Conservation (phyloP, 2,329 filamentous ascomycete genomes). For the Aspergillus piperis region DNA sequence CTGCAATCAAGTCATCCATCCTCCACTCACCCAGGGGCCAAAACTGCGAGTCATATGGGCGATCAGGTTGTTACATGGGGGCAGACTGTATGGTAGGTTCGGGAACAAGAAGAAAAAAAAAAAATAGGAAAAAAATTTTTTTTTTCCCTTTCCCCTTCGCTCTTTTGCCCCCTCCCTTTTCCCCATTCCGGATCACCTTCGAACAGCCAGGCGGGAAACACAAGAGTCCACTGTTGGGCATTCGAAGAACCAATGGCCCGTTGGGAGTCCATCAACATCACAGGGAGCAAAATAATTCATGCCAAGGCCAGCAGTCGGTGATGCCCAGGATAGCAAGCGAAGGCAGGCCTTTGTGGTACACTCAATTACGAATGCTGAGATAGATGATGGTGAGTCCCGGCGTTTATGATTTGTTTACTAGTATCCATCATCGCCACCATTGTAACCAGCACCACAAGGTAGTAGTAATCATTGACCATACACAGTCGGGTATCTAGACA, state of each 20-base stretch:
- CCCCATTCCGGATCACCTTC: constrained; percentile 6
- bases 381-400: not conserved
- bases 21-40: constrained; percentile 9
- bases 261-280: constrained; percentile 11
- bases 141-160: constrained; percentile 5
- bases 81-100: constrained; percentile 13
- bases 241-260: not conserved
- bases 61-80: constrained; percentile 11
- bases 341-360: constrained; percentile 11
- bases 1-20: constrained; percentile 17
- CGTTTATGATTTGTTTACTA: not conserved
- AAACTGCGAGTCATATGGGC: constrained; percentile 16
- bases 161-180: constrained; percentile 3
- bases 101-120: not conserved
- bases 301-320: constrained; percentile 15
- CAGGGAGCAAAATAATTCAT: constrained; percentile 5
- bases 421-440: not conserved
- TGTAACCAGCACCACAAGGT: not conserved
- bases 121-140: not conserved
- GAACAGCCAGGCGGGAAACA: constrained; percentile 14
- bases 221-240: constrained; percentile 13
- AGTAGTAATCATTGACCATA: constrained; percentile 1
- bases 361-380: not conserved
- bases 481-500: constrained; percentile 2
- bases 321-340: constrained; percentile 14